These are phyloP conservation scores for Blastocystis sp. DNA, from an alignment of 352 stramenopile species.

Conservation along the genomic window DNA sequence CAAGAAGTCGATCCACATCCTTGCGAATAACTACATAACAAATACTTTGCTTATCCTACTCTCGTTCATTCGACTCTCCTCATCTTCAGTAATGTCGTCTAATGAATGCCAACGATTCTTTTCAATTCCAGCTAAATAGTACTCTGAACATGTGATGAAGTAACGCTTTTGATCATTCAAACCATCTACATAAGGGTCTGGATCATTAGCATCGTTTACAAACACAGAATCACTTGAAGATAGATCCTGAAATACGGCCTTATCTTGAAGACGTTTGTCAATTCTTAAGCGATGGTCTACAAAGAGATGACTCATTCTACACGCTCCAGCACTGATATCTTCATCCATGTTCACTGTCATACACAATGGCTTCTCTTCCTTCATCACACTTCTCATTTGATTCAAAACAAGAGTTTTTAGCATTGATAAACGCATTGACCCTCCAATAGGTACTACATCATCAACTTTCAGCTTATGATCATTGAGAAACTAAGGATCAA, in stretches of 20 bases:
- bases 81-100: neutral
- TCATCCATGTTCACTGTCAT: slow-evolving; percentile 26
- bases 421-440: neutral
- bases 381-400: neutral
- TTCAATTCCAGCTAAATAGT: neutral
- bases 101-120: neutral
- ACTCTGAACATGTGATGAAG: neutral
- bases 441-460: neutral
- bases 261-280: neutral
- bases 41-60: neutral
- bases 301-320: slow-evolving; percentile 15
- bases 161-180: neutral
- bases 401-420: neutral
- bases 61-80: neutral
- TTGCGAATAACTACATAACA: neutral
- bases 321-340: neutral
- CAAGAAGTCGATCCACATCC: neutral
- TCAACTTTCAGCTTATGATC: neutral
- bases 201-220: neutral
- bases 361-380: neutral
- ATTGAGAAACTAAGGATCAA: slow-evolving; percentile 10
- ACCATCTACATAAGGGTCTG: neutral
- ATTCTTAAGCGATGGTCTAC: neutral
- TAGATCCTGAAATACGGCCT: neutral
- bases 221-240: neutral